Evolutionary conservation across 2,329 filamentous ascomycete species (phyloP).

Genomic region (Thielaviopsis euricoi): DNA sequence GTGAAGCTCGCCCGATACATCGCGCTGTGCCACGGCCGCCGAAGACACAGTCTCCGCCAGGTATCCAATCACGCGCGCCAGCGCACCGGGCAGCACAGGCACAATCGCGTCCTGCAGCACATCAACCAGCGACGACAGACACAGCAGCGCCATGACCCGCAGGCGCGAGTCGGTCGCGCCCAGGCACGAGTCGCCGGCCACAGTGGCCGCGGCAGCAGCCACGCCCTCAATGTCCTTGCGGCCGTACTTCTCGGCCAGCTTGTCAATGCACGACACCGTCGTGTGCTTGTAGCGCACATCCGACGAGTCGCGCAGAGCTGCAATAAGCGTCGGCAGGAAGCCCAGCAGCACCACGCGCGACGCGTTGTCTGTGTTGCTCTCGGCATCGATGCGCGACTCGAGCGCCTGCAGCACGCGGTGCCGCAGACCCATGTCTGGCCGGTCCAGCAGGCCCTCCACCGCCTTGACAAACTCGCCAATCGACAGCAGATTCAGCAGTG

Average conservation of each 20-base stretch:
- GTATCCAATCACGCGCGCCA: constrained; percentile 56
- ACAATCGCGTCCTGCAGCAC: constrained; percentile 77
- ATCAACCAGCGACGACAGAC: constrained; percentile 75
- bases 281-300: constrained; percentile 68
- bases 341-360: constrained; percentile 57
- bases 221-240: constrained; percentile 75
- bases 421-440: constrained; percentile 57
- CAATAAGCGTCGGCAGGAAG: constrained; percentile 64
- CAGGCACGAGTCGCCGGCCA: constrained; percentile 62
- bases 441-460: constrained; percentile 64
- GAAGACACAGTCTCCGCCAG: constrained; percentile 42
- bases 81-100: constrained; percentile 59
- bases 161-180: constrained; percentile 57
- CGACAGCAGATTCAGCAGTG: constrained; percentile 69
- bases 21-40: constrained; percentile 29
- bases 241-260: constrained; percentile 87
- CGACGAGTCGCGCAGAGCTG: constrained; percentile 55
- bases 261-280: constrained; percentile 77
- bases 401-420: constrained; percentile 69
- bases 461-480: constrained; percentile 81
- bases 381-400: constrained; percentile 60
- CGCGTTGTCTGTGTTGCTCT: constrained; percentile 48
- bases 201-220: constrained; percentile 55
- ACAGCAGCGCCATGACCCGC: constrained; percentile 70
- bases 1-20: constrained; percentile 48